A percentile compares a stretch with the other conserved stretches of the same genome.
These are phyloP conservation scores for Trichoderma sp. DNA, from an alignment of 2,329 filamentous ascomycete genomes.

Conservation along the genomic window DNA sequence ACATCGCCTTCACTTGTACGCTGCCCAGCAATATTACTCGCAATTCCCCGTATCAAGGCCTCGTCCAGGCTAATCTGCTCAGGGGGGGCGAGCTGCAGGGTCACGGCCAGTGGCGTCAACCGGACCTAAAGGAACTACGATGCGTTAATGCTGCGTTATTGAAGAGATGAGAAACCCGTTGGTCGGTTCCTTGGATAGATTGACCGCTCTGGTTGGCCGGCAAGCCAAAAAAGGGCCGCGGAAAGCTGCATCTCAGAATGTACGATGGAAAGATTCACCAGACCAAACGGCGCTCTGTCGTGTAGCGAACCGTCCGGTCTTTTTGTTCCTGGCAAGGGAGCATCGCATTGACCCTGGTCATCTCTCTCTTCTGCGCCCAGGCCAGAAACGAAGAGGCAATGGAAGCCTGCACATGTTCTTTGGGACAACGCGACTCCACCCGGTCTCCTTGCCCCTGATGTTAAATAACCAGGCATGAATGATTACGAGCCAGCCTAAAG, in stretches of 20 bases:
- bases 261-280: not conserved
- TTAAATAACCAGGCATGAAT: not conserved
- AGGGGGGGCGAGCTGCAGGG: conserved; percentile 8
- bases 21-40: not conserved
- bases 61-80: conserved; percentile 4
- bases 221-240: not conserved
- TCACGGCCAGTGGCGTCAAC: conserved; percentile 3
- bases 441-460: not conserved
- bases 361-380: not conserved
- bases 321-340: not conserved
- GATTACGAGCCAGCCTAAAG: not conserved
- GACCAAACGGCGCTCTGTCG: not conserved
- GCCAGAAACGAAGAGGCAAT: not conserved
- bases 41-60: not conserved
- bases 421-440: not conserved
- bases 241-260: not conserved
- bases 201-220: not conserved
- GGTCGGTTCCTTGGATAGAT: not conserved
- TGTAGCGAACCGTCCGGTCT: not conserved
- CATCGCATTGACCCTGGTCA: not conserved
- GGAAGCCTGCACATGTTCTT: not conserved
- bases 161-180: not conserved
- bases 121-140: not conserved
- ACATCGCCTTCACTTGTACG: not conserved
- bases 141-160: not conserved